phyloP scores from a whole-genome alignment of 257 asterid genomes.

The Lithospermum erythrorhizon region DNA sequence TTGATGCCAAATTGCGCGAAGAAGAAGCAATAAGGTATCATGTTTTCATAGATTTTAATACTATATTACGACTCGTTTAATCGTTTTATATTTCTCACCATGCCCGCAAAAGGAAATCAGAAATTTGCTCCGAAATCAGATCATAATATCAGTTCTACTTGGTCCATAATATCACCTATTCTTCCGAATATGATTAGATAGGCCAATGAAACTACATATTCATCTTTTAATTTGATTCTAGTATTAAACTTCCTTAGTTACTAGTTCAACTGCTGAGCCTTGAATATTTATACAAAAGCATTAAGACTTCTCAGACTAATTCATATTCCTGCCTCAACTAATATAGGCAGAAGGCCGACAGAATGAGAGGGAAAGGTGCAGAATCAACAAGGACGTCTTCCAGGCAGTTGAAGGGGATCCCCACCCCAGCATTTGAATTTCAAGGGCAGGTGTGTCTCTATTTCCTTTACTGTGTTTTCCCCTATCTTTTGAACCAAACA shows the following conservation, averaged over 20 bases:
- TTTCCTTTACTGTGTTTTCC: neutral
- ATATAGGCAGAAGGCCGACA: neutral
- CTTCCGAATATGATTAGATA: too few species aligned
- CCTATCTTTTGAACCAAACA: neutral
- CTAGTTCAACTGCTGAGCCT: too few species aligned
- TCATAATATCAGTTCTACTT: too few species aligned
- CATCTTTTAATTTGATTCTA: too few species aligned
- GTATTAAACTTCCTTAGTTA: too few species aligned
- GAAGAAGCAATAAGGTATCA: constrained; percentile 1
- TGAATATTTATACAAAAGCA: too few species aligned
- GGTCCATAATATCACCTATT: too few species aligned
- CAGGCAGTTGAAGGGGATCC: neutral
- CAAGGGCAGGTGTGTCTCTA: neutral
- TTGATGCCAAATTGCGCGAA: constrained; percentile 1
- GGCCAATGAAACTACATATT: too few species aligned
- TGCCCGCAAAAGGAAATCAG: too few species aligned
- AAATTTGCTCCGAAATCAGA: too few species aligned
- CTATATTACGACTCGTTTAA: neutral
- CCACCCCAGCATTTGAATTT: neutral
- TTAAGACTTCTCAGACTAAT: too few species aligned
- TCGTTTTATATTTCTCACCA: neutral
- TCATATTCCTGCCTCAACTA: neutral
- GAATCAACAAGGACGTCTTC: neutral
- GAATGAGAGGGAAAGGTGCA: neutral
- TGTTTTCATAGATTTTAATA: neutral